Percentiles rank a stretch among this genome's conserved stretches.
Evolutionary conservation across 495 filamentous ascomycete genomes (phyloP).

Genomic region (Penicilliopsis zonata): DNA sequence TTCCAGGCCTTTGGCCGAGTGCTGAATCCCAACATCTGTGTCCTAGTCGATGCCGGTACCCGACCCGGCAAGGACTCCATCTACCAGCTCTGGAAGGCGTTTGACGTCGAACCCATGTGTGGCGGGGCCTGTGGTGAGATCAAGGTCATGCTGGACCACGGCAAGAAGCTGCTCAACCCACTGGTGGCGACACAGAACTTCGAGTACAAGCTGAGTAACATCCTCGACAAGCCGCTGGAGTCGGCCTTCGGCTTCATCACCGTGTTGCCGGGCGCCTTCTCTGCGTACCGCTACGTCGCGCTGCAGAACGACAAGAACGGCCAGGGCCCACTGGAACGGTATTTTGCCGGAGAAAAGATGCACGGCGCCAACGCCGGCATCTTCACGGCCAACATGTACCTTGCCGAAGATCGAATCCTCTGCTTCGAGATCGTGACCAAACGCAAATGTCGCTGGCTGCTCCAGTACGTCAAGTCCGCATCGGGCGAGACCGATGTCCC

Average conservation of each 20-base stretch:
- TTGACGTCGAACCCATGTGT: conserved; percentile 95
- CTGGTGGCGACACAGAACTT: conserved; percentile 97
- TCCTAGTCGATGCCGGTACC: conserved; percentile 93
- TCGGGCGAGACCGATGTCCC: conserved; percentile 98
- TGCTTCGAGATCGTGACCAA: conserved; percentile 99
- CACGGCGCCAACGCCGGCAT: conserved; percentile 93
- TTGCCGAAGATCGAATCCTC: conserved; percentile 97
- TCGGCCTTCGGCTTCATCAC: conserved; percentile 97
- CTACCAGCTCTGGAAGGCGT: conserved; percentile 97
- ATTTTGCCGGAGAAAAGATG: conserved; percentile 96
- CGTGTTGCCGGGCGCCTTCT: conserved; percentile 95
- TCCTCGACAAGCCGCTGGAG: conserved; percentile 95
- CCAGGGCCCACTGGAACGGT: conserved; percentile 86
- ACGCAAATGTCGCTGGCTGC: conserved; percentile 89
- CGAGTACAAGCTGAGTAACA: conserved; percentile 99
- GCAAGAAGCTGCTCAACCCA: conserved; percentile 85
- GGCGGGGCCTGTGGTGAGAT: conserved; percentile 98
- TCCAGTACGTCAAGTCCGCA: conserved; percentile 96
- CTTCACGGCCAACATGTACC: conserved; percentile 99
- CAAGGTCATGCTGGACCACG: conserved; percentile 93
- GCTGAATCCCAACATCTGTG: conserved; percentile 90
- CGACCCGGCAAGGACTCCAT: conserved; percentile 86
- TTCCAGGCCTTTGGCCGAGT: conserved; percentile 95
- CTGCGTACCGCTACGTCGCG: conserved; percentile 88
- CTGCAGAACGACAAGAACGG: conserved; percentile 94